Base-by-base conservation (phyloP, 2,329 filamentous ascomycete genomes). In the Penicillium capsulatum region DNA sequence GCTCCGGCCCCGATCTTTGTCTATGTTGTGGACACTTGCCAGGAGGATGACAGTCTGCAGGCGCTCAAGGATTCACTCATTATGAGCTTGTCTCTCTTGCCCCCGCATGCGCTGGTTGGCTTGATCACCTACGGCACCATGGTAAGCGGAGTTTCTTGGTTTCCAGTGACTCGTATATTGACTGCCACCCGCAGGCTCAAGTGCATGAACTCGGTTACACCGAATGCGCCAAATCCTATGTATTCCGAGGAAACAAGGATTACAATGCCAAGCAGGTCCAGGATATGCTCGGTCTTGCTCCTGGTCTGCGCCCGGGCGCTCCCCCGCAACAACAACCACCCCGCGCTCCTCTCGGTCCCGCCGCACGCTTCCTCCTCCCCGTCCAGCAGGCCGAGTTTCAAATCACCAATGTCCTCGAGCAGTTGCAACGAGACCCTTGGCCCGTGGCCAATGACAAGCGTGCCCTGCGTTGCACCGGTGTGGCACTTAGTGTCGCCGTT, bases 241-340 rank as follows among this genome's bases (percentile, higher is more conserved):
- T 98, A 29, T 98, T 98, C 76, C 81, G 91, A 40, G 92, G 92
- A 27, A 96, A 83, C 74, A 98, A 97, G 73, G 92, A 98, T 60
- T 98, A 98, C 66, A 78, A 83, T n/a, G 86, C 90, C 38, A 97
- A 97, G 71, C 90, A 97, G 64, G 89, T 98, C n/a, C 91, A 97
- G 67, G 92, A 98, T 61, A 98, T 98, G 92, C 82, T 98, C 35
- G 92, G 90, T 38, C 75, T 83, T 33, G 78, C 84, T 14, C 74
- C 85, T 16, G 80, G 81, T 24, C 66, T 88, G 48, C 81, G 92
- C 50, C 88, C 89, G 28, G 71, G 77, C 60, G 80, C 85, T 67
- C 80, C 80, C 43, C 47, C 42, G 19, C 50, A 48, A 17, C 81
- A 82, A 50, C 79, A 81, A 48, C 83, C 86, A 32, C 86, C 87